Percentiles rank a stretch among this genome's conserved stretches.
Conservation (phyloP, 2,329 filamentous ascomycete genomes). For the Aureobasidium leucospermi region DNA sequence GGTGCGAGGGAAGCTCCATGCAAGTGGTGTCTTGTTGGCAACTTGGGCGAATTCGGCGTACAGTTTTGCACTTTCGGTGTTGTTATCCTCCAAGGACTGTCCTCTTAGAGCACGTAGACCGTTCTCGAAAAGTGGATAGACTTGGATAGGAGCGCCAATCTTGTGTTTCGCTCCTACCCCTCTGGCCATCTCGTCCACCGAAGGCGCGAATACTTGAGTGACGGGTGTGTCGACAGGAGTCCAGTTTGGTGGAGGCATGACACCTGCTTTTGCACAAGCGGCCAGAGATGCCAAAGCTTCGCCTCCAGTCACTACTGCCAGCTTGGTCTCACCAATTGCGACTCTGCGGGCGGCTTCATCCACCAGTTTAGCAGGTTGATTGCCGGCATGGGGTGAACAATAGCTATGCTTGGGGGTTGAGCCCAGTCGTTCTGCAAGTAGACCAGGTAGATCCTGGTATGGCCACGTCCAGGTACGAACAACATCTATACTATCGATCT, state of each 20-base stretch:
- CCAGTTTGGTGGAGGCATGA: conserved; percentile 55
- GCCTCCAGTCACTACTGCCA: conserved; percentile 56
- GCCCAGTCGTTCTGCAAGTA: conserved; percentile 45
- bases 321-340: conserved; percentile 44
- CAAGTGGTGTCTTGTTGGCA: conserved; percentile 44
- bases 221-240: conserved; percentile 41
- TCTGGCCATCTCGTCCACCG: conserved; percentile 36
- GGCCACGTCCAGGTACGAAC: conserved; percentile 61
- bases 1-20: conserved; percentile 50
- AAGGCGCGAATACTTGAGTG: conserved; percentile 44
- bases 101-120: conserved; percentile 49
- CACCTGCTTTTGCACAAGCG: conserved; percentile 44
- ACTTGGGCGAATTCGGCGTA: conserved; percentile 56
- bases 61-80: conserved; percentile 51
- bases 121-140: conserved; percentile 63
- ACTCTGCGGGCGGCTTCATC: conserved; percentile 56
- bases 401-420: conserved; percentile 41
- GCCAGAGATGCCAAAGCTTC: conserved; percentile 56
- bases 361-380: conserved; percentile 55
- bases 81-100: conserved; percentile 50
- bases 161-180: conserved; percentile 50
- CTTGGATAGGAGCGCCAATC: conserved; percentile 57
- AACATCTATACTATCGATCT: conserved; percentile 52
- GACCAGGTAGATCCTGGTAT: conserved; percentile 51
- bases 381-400: conserved; percentile 55